A percentile compares a stretch with the other conserved stretches of the same genome.
phyloP scores from a whole-genome alignment of 352 stramenopile species.

The Pythium brachiatum region DNA sequence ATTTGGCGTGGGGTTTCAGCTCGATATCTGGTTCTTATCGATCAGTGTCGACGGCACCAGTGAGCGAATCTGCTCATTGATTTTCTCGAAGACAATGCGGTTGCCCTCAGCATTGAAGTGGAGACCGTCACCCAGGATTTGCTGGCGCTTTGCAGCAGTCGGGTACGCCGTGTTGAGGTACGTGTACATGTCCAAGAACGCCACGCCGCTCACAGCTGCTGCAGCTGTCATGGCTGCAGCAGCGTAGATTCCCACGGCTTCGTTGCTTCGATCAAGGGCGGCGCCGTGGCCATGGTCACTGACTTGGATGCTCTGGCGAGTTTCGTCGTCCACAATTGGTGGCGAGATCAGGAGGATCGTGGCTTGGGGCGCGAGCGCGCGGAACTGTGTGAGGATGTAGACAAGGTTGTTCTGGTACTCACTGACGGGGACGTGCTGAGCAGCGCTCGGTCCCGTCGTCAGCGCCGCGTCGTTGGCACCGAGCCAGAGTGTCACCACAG shows the following conservation, averaged over 20 bases:
- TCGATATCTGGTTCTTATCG: no score
- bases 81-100: not conserved
- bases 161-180: slow-evolving; percentile 5
- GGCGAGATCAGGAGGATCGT: slow-evolving; percentile 11
- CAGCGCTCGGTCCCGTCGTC: slow-evolving; percentile 26
- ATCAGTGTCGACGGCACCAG: no score
- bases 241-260: not conserved
- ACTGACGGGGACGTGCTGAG: slow-evolving; percentile 46
- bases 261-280: slow-evolving; percentile 1
- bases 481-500: slow-evolving; percentile 64
- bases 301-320: not conserved
- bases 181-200: slow-evolving; percentile 2
- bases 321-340: slow-evolving; percentile 10
- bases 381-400: slow-evolving; percentile 10
- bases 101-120: slow-evolving; percentile 8
- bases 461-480: no score
- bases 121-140: slow-evolving; percentile 4
- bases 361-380: not conserved
- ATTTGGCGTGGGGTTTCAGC: no score
- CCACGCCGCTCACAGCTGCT: not conserved
- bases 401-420: slow-evolving; percentile 38
- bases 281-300: not conserved
- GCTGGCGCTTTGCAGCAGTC: not conserved
- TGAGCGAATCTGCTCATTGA: not conserved
- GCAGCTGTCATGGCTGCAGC: not conserved